Conservation (phyloP, 2,329 filamentous ascomycete species). For the Nectriaceae sp. region DNA sequence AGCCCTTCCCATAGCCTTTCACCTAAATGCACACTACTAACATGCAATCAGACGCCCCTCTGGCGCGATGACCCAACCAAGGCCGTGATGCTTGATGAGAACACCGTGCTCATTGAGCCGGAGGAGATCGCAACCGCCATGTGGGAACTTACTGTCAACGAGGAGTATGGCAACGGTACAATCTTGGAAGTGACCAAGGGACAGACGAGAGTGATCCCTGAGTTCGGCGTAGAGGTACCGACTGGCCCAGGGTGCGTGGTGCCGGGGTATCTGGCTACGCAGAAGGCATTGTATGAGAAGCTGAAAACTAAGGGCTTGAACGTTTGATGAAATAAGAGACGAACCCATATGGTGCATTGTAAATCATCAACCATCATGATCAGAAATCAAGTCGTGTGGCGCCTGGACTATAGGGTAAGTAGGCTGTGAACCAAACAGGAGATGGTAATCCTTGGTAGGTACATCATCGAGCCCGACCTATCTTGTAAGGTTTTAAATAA, state of each 20-base stretch:
- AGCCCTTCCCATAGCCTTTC: constrained; percentile 5
- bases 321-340: constrained; percentile 18
- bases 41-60: constrained; percentile 31
- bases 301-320: constrained; percentile 24
- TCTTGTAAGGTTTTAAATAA: no score
- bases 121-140: constrained; percentile 35
- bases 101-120: constrained; percentile 31
- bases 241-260: constrained; percentile 21
- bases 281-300: constrained; percentile 21
- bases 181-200: constrained; percentile 33
- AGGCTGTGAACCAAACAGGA: no score
- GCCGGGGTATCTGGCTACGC: constrained; percentile 26
- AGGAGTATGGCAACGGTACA: constrained; percentile 32
- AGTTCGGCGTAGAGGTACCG: constrained; percentile 28
- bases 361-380: constrained; percentile 1
- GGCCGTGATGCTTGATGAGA: constrained; percentile 24
- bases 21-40: not conserved
- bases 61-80: constrained; percentile 36
- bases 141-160: constrained; percentile 27
- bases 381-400: no score
- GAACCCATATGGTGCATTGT: not conserved
- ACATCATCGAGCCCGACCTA: no score
- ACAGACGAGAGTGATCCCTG: constrained; percentile 29
- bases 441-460: no score
- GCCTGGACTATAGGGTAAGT: no score